phyloP scores from a whole-genome alignment of 164 flowering plant species.

The Platanus orientalis region DNA sequence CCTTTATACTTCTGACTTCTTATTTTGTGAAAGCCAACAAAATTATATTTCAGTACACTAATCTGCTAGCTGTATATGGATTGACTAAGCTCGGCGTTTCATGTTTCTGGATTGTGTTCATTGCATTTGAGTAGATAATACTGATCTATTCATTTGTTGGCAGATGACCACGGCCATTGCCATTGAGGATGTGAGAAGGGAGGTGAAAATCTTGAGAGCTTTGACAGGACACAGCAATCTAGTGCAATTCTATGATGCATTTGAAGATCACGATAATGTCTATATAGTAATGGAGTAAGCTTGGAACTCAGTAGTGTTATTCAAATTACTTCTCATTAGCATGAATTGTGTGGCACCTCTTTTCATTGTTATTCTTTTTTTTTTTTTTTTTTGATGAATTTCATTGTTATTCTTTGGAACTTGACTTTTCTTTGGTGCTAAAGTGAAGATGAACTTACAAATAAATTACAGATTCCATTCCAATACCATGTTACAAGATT shows the following conservation, averaged over 20 bases:
- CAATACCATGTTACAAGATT: too few relatives aligned
- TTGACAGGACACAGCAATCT: conserved; percentile 77
- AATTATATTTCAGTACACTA: too few relatives aligned
- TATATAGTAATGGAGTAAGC: conserved; percentile 96
- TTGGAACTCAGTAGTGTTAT: background rate
- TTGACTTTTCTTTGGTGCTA: background rate
- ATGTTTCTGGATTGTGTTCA: background rate
- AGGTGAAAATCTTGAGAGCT: conserved; percentile 82
- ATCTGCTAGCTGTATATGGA: too few relatives aligned
- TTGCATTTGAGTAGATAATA: conserved; percentile 7
- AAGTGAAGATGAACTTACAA: background rate
- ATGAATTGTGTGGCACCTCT: background rate
- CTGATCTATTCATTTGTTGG: conserved; percentile 2
- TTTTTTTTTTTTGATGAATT: background rate
- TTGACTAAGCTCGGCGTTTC: background rate
- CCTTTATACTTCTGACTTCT: too few relatives aligned
- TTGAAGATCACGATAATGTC: conserved; percentile 79
- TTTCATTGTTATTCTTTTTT: too few relatives aligned
- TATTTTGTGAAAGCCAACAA: too few relatives aligned
- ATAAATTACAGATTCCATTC: background rate
- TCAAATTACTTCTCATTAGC: background rate
- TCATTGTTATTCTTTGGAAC: too few relatives aligned
- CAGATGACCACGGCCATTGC: conserved; percentile 99
- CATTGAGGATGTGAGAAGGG: conserved; percentile 90
- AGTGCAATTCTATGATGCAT: conserved; percentile 84